Evolutionary conservation across 139 green algal genomes (phyloP), one percentile per base, ranked within the genome.

Genomic region (Coelastrella sp.): DNA sequence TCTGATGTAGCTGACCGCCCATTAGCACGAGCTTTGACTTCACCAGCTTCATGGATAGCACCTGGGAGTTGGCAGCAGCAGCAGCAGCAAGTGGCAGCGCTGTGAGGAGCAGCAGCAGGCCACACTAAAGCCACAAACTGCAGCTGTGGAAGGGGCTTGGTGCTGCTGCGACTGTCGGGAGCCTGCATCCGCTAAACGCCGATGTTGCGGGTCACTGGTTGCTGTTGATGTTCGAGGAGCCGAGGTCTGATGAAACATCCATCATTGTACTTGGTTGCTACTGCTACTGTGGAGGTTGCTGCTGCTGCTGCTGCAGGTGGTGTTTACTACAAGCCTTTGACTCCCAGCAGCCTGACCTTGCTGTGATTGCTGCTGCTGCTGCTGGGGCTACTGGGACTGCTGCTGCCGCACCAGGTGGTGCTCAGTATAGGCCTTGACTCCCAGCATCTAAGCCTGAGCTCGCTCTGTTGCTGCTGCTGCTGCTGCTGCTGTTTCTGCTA

Each of bases 1-100:
- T 97, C 95, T 1, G 89, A 94, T 5, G 92, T 97, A 68, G 95
- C 93, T 20, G 89, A 82, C 76, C 76, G 32, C 47, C 76, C 8
- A 17, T 81, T 87, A 23, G 78, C 87, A 3, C 92, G 79, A 4
- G 94, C 95, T 80, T 97, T 97, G 61, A 98, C 95, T 85, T 96
- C 93, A 0, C 96, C 96, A 0, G 96, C 96, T 89, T 97, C 93
- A 22, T 97, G 95, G 77, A 98, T 97, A n/a, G 96, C 94, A 0
- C 96, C 96, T 13, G 94, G 95, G 73, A 95, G 97, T n/a, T n/a
- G 77, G 97, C 81, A 97, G 90, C 74, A 98, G 92, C 84, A 97
- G 93, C 91, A 97, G 93, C 56, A 59, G 59, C 86, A 71, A n/a
- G 88, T 59, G 61, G 74, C 2, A 80, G 20, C n/a, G 13, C 11